Evolutionary conservation across 495 filamentous ascomycete genomes (phyloP).

Genomic region (Penicillium salamii): DNA sequence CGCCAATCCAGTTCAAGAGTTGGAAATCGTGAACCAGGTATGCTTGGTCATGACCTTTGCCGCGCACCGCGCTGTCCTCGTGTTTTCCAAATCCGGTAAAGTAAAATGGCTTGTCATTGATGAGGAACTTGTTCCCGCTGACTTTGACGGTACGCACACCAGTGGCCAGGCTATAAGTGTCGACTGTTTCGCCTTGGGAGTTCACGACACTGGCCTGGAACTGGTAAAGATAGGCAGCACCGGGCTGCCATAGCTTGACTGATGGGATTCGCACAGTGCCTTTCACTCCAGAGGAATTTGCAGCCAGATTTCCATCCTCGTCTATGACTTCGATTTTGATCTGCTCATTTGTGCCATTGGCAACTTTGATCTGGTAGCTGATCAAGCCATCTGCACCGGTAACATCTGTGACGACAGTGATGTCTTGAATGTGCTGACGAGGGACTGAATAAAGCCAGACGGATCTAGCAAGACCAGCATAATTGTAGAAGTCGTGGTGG

Average conservation of each 20-base stretch:
- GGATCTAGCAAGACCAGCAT: conserved; percentile 5
- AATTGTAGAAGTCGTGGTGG: conserved; percentile 6
- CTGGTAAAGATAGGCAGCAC: conserved; percentile 4
- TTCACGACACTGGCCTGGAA: background rate
- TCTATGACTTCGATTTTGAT: background rate
- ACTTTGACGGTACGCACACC: conserved; percentile 1
- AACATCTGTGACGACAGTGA: conserved; percentile 2
- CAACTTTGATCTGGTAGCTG: background rate
- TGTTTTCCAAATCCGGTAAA: conserved; percentile 5
- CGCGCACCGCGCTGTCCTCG: conserved; percentile 2
- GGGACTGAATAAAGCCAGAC: conserved; percentile 4
- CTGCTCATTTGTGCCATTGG: background rate
- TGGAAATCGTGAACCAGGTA: conserved; percentile 21
- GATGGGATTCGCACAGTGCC: background rate
- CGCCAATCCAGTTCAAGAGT: conserved; percentile 19
- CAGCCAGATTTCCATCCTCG: background rate
- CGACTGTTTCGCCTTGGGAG: background rate
- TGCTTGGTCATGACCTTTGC: conserved; percentile 8
- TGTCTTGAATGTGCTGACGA: background rate
- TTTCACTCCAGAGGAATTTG: background rate
- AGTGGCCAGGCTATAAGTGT: conserved; percentile 1
- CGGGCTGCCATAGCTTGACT: conserved; percentile 6
- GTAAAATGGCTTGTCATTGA: conserved; percentile 4
- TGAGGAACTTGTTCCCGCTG: background rate
- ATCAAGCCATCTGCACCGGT: conserved; percentile 1